Evolutionary conservation across 2,329 filamentous ascomycete genomes (phyloP).

Genomic region (Scorias spongiosa): DNA sequence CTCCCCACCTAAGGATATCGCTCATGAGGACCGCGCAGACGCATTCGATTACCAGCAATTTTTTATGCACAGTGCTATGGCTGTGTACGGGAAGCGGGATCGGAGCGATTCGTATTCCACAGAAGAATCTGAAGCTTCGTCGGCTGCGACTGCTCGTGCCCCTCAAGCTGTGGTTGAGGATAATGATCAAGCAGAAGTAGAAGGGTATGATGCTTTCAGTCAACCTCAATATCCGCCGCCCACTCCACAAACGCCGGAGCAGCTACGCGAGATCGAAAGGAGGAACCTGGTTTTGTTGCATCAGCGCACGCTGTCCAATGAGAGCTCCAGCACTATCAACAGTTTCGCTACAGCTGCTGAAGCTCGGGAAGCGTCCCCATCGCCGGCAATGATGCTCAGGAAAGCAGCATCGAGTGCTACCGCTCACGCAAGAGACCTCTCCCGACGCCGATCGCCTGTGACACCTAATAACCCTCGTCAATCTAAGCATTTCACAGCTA

Average conservation of each 20-base stretch:
- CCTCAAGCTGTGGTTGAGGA: constrained; percentile 5
- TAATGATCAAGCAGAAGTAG: constrained; percentile 8
- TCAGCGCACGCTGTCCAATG: constrained; percentile 38
- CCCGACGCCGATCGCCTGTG: background rate
- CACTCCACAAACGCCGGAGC: constrained; percentile 19
- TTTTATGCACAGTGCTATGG: constrained; percentile 84
- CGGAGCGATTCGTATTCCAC: constrained; percentile 10
- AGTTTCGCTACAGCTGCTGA: constrained; percentile 51
- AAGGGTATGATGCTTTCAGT: constrained; percentile 5
- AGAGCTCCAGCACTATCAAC: constrained; percentile 44
- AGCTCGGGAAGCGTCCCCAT: constrained; percentile 14
- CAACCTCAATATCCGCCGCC: constrained; percentile 10
- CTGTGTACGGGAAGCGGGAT: constrained; percentile 48
- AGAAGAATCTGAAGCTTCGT: constrained; percentile 26
- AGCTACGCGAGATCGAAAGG: constrained; percentile 18
- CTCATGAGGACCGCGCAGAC: constrained; percentile 85
- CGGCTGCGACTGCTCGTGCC: constrained; percentile 34
- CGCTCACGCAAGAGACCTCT: background rate
- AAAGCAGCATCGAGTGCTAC: background rate
- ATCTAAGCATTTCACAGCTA: background rate
- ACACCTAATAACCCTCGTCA: background rate
- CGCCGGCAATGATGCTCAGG: background rate
- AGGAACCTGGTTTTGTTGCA: constrained; percentile 17
- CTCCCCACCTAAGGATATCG: constrained; percentile 14
- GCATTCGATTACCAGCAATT: constrained; percentile 96